Evolutionary conservation across 768 basidiomycete genomes (phyloP).

Genomic region (Leccinellum rugosiceps): DNA sequence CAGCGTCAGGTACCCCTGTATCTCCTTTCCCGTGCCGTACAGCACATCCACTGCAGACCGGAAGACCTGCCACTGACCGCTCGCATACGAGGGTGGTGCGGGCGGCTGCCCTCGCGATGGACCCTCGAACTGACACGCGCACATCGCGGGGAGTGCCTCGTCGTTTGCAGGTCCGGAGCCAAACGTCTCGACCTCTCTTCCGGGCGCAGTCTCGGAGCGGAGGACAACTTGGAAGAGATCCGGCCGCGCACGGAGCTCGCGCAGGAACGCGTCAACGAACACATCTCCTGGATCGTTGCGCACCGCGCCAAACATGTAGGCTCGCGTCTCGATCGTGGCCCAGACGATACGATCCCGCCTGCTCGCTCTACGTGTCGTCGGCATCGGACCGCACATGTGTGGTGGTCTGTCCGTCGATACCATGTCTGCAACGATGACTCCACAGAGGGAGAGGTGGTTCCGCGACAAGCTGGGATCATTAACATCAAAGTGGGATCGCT

Average conservation of each 20-base stretch:
- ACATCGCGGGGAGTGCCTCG: slow-evolving; percentile 11
- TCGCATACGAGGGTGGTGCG: neutral
- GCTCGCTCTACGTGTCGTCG: slow-evolving; percentile 5
- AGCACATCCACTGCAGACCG: slow-evolving; percentile 21
- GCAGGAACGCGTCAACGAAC: slow-evolving; percentile 26
- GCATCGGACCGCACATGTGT: neutral
- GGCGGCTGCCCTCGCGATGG: slow-evolving; percentile 3
- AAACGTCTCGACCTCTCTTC: slow-evolving; percentile 20
- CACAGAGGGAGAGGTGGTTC: slow-evolving; percentile 23
- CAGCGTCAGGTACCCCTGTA: slow-evolving; percentile 9
- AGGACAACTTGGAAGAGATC: slow-evolving; percentile 32
- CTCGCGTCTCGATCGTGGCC: slow-evolving; percentile 21
- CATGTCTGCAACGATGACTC: slow-evolving; percentile 21
- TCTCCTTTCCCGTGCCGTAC: slow-evolving; percentile 9
- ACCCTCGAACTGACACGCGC: slow-evolving; percentile 20
- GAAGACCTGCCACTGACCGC: slow-evolving; percentile 9
- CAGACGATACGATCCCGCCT: slow-evolving; percentile 19
- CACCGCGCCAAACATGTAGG: slow-evolving; percentile 33
- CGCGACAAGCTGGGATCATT: slow-evolving; percentile 5
- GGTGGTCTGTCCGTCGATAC: neutral
- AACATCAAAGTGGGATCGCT: neutral
- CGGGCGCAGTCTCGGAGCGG: slow-evolving; percentile 28
- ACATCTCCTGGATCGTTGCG: slow-evolving; percentile 23
- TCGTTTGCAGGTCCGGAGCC: slow-evolving; percentile 16
- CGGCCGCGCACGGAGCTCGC: slow-evolving; percentile 29